A percentile compares a stretch with the other conserved stretches of the same genome.
Evolutionary conservation across 495 filamentous ascomycete species (phyloP).

Genomic region (Aspergillus indologenus): DNA sequence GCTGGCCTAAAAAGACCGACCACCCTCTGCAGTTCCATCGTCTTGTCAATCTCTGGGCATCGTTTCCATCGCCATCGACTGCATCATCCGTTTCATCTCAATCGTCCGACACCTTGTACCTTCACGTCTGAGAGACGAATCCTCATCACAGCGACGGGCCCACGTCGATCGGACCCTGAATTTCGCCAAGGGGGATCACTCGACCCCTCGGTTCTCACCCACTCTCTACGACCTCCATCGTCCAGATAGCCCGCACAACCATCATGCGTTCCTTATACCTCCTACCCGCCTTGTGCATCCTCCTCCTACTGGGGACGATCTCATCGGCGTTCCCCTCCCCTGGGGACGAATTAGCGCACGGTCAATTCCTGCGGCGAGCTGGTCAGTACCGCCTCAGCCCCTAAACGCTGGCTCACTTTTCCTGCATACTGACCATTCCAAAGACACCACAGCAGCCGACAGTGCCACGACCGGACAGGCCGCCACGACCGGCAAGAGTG

Average conservation of each 20-base stretch:
- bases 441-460: conserved; percentile 23
- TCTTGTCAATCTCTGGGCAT: background rate
- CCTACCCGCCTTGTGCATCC: conserved; percentile 31
- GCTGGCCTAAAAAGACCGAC: conserved; percentile 9
- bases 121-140: background rate
- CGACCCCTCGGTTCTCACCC: background rate
- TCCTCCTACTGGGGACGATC: conserved; percentile 47
- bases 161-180: conserved; percentile 8
- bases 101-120: background rate
- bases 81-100: background rate
- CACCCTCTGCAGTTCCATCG: background rate
- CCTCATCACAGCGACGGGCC: background rate
- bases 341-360: conserved; percentile 28
- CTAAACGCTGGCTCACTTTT: background rate
- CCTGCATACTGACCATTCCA: background rate
- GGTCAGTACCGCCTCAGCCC: conserved; percentile 24
- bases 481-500: conserved; percentile 19
- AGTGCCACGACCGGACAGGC: conserved; percentile 24
- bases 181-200: conserved; percentile 3
- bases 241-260: conserved; percentile 3
- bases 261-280: conserved; percentile 36
- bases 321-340: conserved; percentile 49
- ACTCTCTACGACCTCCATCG: background rate
- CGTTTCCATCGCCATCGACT: background rate
- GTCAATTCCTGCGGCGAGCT: conserved; percentile 33